Evolutionary conservation across 2,329 filamentous ascomycete species (phyloP).

Genomic region (Fusarium aywerte): DNA sequence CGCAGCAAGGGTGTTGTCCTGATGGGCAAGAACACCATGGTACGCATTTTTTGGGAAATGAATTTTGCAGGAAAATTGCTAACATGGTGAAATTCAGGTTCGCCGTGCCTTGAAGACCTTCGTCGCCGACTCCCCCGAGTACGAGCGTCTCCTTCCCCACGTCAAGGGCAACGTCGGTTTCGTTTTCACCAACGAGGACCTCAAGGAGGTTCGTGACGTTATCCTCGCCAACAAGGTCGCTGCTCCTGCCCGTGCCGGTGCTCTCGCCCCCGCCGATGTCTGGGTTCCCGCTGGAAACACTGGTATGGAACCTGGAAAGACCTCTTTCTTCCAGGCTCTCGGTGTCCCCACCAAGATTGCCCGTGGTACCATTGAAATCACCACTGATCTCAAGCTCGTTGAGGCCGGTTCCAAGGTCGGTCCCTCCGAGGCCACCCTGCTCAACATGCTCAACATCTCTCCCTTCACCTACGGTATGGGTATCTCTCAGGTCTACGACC

Average conservation of each 20-base stretch:
- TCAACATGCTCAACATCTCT: conserved; percentile 99
- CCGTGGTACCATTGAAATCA: conserved; percentile 99
- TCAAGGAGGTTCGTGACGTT: conserved; percentile 92
- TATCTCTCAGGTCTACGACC: conserved; percentile 95
- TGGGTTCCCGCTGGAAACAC: conserved; percentile 98
- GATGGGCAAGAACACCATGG: conserved; percentile 99
- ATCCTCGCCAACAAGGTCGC: conserved; percentile 97
- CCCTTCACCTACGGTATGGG: conserved; percentile 99
- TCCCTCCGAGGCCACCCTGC: conserved; percentile 96
- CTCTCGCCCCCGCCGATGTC: conserved; percentile 91
- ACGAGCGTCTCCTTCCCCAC: conserved; percentile 95
- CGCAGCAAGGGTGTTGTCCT: conserved; percentile 93
- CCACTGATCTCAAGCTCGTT: conserved; percentile 95
- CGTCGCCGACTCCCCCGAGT: conserved; percentile 89
- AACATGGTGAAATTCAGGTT: conserved; percentile 64
- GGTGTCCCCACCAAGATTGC: conserved; percentile 99
- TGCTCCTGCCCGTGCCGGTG: conserved; percentile 97
- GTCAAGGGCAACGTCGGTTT: conserved; percentile 99
- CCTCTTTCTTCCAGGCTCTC: conserved; percentile 99
- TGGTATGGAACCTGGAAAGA: conserved; percentile 99
- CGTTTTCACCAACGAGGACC: conserved; percentile 98
- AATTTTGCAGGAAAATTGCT: conserved; percentile 17
- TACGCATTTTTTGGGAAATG: conserved; percentile 54
- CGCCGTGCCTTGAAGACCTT: conserved; percentile 98
- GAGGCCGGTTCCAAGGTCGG: conserved; percentile 94